Evolutionary conservation across 331 rosid genomes (phyloP).

Genomic region (Quercus lobata): DNA sequence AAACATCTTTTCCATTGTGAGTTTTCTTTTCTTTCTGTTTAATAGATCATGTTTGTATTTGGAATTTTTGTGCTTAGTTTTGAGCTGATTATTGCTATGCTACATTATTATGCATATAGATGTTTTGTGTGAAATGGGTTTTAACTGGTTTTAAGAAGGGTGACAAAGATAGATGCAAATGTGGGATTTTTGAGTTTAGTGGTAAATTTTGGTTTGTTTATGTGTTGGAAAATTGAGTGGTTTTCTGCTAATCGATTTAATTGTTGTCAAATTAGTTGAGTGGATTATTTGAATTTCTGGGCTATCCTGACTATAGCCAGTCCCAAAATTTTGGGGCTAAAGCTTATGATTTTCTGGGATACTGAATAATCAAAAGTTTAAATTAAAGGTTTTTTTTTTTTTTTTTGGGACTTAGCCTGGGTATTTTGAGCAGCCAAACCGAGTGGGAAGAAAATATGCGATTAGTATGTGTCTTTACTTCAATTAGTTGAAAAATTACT

Average conservation of each 20-base stretch:
- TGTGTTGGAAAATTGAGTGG: not conserved
- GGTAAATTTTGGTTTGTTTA: not conserved
- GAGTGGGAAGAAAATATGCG: not conserved
- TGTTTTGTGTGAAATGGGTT: not conserved
- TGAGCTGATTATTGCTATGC: not conserved
- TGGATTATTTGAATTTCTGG: not conserved
- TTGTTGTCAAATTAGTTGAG: not conserved
- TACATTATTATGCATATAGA: not conserved
- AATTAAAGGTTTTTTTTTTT: not conserved
- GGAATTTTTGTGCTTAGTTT: not conserved
- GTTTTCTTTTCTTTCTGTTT: not conserved
- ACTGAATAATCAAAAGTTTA: not conserved
- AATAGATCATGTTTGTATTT: not conserved
- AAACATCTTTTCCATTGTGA: slow-evolving; percentile 95
- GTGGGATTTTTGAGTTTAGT: not conserved
- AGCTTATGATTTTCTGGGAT: not conserved
- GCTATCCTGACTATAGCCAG: not conserved
- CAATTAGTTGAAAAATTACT: slow-evolving; percentile 4
- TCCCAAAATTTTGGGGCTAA: too few species aligned
- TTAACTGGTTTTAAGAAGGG: not conserved
- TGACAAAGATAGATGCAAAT: not conserved
- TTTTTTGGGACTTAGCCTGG: not conserved
- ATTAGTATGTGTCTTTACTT: slow-evolving; percentile 2
- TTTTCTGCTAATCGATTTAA: not conserved
- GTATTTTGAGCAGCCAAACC: not conserved